phyloP scores from a whole-genome alignment of 768 basidiomycete genomes.

The Rhodotorula paludigena region DNA sequence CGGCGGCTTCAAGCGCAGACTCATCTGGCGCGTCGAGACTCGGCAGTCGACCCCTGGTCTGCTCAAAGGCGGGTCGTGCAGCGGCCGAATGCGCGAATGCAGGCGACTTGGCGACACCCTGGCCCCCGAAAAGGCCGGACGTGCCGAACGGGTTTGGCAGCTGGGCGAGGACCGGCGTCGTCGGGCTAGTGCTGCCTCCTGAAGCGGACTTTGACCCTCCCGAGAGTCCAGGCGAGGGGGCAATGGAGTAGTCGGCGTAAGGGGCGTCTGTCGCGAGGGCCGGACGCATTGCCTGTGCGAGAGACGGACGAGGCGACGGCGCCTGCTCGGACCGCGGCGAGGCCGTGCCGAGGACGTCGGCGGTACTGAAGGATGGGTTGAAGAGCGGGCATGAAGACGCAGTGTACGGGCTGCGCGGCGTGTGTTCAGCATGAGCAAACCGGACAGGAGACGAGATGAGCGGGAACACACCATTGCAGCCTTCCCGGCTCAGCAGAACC shows the following conservation, averaged over 20 bases:
- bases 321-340: not conserved
- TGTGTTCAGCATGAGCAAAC: not conserved
- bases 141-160: no score
- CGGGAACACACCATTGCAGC: no score
- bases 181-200: not conserved
- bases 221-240: not conserved
- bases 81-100: no score
- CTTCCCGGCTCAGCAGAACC: no score
- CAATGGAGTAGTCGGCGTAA: slow-evolving; percentile 9
- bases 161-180: no score
- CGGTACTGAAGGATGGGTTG: slow-evolving; percentile 4
- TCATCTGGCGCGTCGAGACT: no score
- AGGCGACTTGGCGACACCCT: no score
- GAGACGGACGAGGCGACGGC: not conserved
- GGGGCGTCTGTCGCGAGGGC: no score
- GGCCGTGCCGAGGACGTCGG: not conserved
- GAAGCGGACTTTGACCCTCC: not conserved
- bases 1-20: no score
- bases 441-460: not conserved
- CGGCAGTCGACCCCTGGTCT: no score
- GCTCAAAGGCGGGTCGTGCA: no score
- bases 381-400: slow-evolving; percentile 10
- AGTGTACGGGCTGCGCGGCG: slow-evolving; percentile 5
- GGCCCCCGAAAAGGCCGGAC: no score
- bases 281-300: not conserved